phyloP scores from a whole-genome alignment of 2,329 filamentous ascomycete genomes.

The Botrytis fragariae region DNA sequence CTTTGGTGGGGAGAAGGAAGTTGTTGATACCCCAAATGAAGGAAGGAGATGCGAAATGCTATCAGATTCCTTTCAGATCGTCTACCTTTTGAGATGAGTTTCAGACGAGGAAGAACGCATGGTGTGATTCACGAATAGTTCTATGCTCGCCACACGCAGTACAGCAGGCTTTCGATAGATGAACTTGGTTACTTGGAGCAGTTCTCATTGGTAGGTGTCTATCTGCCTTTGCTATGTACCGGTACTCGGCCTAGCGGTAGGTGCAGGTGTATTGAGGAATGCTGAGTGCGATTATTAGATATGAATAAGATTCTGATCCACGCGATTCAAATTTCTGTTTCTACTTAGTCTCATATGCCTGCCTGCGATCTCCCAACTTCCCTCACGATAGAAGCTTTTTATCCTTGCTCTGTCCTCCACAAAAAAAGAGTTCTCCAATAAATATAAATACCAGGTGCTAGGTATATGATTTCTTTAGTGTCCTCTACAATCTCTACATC shows the following conservation, averaged over 20 bases:
- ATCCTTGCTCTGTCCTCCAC: slow-evolving; percentile 7
- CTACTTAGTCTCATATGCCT: slow-evolving; percentile 6
- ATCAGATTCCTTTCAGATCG: neutral
- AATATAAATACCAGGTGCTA: neutral
- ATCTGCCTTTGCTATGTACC: neutral
- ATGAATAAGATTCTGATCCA: neutral
- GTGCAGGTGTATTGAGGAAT: neutral
- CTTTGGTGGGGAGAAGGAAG: neutral
- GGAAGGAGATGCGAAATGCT: slow-evolving; percentile 4
- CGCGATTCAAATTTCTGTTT: neutral
- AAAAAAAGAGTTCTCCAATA: neutral
- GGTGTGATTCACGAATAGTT: too few relatives aligned
- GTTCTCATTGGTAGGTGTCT: too few relatives aligned
- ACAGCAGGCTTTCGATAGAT: neutral
- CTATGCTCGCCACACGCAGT: neutral
- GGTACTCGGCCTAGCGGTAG: neutral
- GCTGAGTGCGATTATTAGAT: neutral
- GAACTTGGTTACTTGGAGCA: neutral
- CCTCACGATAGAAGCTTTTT: neutral
- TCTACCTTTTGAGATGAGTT: neutral
- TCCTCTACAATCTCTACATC: neutral
- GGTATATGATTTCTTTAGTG: slow-evolving; percentile 6
- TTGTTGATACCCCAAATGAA: neutral
- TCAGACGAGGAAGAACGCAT: neutral
- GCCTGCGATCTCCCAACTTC: neutral